Percentiles rank a stretch among this genome's conserved stretches.
These are phyloP conservation scores for Suillus weaverae DNA, from an alignment of 768 basidiomycete genomes.

Conservation along the genomic window DNA sequence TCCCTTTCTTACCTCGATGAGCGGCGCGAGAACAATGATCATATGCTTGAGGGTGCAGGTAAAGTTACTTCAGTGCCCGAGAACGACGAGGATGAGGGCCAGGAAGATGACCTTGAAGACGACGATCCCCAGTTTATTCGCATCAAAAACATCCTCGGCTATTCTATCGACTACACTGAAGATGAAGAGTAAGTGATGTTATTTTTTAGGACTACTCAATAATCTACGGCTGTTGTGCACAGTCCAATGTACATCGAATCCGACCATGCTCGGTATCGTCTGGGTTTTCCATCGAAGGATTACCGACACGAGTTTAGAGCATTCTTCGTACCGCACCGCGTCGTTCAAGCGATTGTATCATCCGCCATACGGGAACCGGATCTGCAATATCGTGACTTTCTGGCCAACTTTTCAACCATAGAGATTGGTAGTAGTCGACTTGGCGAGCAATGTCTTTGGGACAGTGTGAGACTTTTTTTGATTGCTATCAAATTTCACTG, in stretches of 20 bases:
- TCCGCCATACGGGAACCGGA: constrained; percentile 24
- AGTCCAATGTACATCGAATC: constrained; percentile 73
- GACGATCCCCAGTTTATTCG: constrained; percentile 41
- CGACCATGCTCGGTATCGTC: constrained; percentile 59
- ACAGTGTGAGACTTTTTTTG: constrained; percentile 18
- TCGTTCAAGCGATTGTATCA: constrained; percentile 50
- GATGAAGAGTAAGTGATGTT: constrained; percentile 47
- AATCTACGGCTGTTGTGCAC: constrained; percentile 5
- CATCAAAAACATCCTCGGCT: constrained; percentile 48
- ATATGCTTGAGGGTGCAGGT: constrained; percentile 56
- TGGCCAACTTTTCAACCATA: constrained; percentile 26
- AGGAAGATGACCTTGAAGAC: constrained; percentile 49
- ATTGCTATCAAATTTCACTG: not conserved
- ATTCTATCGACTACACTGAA: constrained; percentile 50
- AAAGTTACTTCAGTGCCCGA: constrained; percentile 45
- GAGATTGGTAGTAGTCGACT: constrained; percentile 20
- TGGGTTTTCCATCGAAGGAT: constrained; percentile 44
- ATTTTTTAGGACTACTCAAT: constrained; percentile 4
- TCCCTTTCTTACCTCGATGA: constrained; percentile 48
- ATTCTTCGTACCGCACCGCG: constrained; percentile 52
- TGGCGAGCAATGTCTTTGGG: constrained; percentile 29
- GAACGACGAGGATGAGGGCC: constrained; percentile 62
- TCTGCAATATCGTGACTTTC: constrained; percentile 36
- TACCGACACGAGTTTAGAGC: constrained; percentile 45
- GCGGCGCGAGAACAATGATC: constrained; percentile 35